A percentile compares a stretch with the other conserved stretches of the same genome.
phyloP scores from a whole-genome alignment of 2,329 filamentous ascomycete species.

The Pseudocercospora cruenta region DNA sequence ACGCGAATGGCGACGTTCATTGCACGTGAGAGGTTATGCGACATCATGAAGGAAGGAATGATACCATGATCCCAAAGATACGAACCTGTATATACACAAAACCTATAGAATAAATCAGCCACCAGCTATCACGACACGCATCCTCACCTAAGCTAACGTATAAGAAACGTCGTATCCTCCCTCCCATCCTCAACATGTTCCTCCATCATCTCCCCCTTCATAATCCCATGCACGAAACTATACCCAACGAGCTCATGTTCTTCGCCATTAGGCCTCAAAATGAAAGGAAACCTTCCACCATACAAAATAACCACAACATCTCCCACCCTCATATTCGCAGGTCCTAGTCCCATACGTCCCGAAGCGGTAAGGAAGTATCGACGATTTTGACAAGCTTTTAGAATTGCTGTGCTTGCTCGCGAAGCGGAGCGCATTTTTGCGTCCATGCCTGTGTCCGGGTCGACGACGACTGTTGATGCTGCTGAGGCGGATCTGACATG shows the following conservation, averaged over 20 bases:
- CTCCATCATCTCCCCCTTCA: constrained; percentile 3
- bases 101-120: neutral
- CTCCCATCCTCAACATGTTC: constrained; percentile 2
- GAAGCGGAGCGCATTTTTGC: neutral
- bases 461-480: neutral
- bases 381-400: neutral
- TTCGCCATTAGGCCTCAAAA: neutral
- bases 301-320: neutral
- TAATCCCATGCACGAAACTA: neutral
- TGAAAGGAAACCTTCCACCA: neutral
- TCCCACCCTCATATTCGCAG: neutral
- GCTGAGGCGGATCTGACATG: neutral
- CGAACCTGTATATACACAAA: constrained; percentile 1
- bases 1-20: constrained; percentile 33
- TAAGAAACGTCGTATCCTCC: neutral
- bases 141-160: neutral
- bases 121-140: neutral
- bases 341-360: neutral
- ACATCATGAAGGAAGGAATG: neutral
- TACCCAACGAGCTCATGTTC: neutral
- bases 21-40: constrained; percentile 15
- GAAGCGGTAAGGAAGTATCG: neutral
- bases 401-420: neutral
- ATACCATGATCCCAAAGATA: neutral
- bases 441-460: constrained; percentile 4